Evolutionary conservation across 306 rosid genomes (phyloP).

Genomic region (Lupinus albus): DNA sequence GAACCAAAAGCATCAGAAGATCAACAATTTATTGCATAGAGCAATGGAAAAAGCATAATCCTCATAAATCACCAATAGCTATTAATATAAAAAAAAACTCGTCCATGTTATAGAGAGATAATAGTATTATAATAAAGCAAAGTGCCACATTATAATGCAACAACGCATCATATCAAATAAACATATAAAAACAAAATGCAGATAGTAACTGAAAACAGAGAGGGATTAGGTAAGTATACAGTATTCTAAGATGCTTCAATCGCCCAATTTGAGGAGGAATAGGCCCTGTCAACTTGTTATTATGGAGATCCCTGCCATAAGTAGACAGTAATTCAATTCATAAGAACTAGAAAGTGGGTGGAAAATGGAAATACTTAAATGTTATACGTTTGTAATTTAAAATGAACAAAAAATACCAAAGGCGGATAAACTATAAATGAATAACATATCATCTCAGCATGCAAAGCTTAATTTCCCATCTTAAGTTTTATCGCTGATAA

Average conservation of each 20-base stretch:
- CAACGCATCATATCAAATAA: slow-evolving; percentile 19
- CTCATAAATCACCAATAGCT: slow-evolving; percentile 26
- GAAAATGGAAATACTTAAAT: slow-evolving; percentile 12
- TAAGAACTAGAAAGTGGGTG: slow-evolving; percentile 16
- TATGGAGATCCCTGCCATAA: slow-evolving; percentile 87
- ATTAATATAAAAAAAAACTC: slow-evolving; percentile 2
- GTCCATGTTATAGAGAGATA: not conserved
- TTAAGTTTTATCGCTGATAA: not conserved
- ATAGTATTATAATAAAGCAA: not conserved
- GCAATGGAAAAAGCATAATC: not conserved
- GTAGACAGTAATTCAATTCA: slow-evolving; percentile 28
- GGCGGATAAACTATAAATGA: not conserved
- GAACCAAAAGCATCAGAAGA: slow-evolving; percentile 23
- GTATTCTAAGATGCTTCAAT: slow-evolving; percentile 87
- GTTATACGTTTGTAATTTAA: not conserved
- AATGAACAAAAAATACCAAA: slow-evolving; percentile 2
- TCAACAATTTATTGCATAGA: slow-evolving; percentile 12
- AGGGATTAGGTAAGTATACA: slow-evolving; percentile 53
- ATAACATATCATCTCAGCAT: slow-evolving; percentile 17
- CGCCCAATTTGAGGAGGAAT: slow-evolving; percentile 98
- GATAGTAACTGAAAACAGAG: slow-evolving; percentile 19
- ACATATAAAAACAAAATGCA: slow-evolving; percentile 3
- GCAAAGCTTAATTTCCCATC: not conserved
- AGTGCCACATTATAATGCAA: not conserved
- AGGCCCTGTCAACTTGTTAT: slow-evolving; percentile 97